Conservation (phyloP, 257 asterid genomes). For the Salvia hispanica region DNA sequence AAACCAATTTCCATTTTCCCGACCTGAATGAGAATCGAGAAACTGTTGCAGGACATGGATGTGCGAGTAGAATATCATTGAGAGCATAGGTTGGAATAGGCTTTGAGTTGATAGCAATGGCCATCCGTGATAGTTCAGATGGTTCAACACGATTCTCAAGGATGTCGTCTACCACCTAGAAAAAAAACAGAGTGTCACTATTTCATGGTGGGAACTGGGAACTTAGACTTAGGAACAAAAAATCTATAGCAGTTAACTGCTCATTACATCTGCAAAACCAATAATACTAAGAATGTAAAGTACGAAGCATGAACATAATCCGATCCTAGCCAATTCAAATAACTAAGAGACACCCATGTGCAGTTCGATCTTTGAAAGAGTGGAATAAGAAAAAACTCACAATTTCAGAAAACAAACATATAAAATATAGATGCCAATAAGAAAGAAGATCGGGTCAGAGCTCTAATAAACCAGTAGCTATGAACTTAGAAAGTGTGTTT, state of each 20-base stretch:
- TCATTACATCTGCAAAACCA: neutral
- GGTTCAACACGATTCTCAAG: constrained; percentile 58
- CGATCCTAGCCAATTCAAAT: too few relatives aligned
- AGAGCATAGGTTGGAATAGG: constrained; percentile 59
- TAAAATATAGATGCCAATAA: neutral
- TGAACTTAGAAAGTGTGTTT: neutral
- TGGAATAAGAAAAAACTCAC: neutral
- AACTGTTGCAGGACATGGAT: constrained; percentile 82
- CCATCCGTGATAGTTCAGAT: constrained; percentile 76
- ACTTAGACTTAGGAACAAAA: neutral
- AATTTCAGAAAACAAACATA: neutral
- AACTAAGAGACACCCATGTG: neutral
- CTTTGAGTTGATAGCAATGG: constrained; percentile 65
- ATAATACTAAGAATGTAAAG: neutral
- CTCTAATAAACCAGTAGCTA: neutral
- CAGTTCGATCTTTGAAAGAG: neutral
- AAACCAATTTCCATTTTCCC: neutral
- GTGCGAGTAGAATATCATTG: constrained; percentile 70
- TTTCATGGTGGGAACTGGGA: neutral
- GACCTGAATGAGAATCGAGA: constrained; percentile 83
- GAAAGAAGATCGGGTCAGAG: neutral
- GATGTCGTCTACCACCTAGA: constrained; percentile 62
- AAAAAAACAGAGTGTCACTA: constrained; percentile 1
- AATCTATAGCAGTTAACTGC: too few relatives aligned
- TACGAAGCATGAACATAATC: neutral